These are phyloP conservation scores for Penicillium sp. DNA, from an alignment of 2,329 filamentous ascomycete species.

Conservation along the genomic window DNA sequence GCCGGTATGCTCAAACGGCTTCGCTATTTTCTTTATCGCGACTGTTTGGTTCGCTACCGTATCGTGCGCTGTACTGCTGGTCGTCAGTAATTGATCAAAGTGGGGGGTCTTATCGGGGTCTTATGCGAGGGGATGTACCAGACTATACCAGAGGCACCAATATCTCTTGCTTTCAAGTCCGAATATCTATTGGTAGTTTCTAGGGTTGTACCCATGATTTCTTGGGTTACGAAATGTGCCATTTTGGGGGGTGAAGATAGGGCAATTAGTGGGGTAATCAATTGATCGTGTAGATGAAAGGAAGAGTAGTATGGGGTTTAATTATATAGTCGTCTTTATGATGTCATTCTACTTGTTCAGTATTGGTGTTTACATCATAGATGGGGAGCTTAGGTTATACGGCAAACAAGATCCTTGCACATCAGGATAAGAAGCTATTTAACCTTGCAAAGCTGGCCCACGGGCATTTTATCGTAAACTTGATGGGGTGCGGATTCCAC, in stretches of 20 bases:
- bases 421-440: neutral
- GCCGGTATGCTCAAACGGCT: slow-evolving; percentile 98
- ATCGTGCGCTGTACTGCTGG: slow-evolving; percentile 82
- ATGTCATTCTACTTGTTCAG: neutral
- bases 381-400: neutral
- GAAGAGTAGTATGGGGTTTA: too few species aligned
- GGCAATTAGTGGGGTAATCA: neutral
- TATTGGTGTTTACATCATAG: neutral
- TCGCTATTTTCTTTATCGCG: slow-evolving; percentile 99
- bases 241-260: slow-evolving; percentile 49
- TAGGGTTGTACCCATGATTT: slow-evolving; percentile 98
- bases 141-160: slow-evolving; percentile 97
- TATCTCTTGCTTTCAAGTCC: slow-evolving; percentile 93
- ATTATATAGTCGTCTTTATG: neutral
- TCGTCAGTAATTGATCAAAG: neutral
- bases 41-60: slow-evolving; percentile 94
- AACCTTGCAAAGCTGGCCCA: neutral
- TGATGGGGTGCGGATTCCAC: neutral
- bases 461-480: neutral
- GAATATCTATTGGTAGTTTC: slow-evolving; percentile 99
- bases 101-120: too few species aligned
- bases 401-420: neutral
- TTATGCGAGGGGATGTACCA: slow-evolving; percentile 63
- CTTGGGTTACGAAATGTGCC: slow-evolving; percentile 97
- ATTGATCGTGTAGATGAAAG: neutral